Evolutionary conservation across 495 filamentous ascomycete genomes (phyloP), one percentile per base, ranked within the genome.

Genomic region (Lophium mytilinum): DNA sequence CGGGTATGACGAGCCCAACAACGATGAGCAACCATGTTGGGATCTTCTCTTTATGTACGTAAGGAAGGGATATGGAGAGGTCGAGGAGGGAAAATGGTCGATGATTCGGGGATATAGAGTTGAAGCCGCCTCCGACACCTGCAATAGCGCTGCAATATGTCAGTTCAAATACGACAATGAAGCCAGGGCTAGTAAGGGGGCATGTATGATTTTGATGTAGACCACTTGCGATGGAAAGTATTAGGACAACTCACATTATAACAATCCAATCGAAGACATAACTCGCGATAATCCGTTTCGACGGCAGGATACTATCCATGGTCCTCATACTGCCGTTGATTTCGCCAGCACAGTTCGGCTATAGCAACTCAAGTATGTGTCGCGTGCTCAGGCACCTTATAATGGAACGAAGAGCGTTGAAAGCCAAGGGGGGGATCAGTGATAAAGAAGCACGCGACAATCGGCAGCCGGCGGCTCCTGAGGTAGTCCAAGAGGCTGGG

Each of bases 31-130:
- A 69, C 21, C 53, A 58, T 9, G 70, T 77, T 4, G 78, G 71
- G 12, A 88, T 76, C n/a, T 77, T 85, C 40, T 85, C 78, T 9
- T 78, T 56, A 2, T 69, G 60, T 18, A 67, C 70, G 59, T 75
- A 75, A 0, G 84, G 85, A 59, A 73, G 84, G 39, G 81, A 78
- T 58, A 87, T 84, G 30, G 58, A 68, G 0, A 76, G 69, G 64
- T 87, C 79, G 37, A 73, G 66, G 3, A 84, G 71, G 33, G 76
- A 75, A 56, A 75, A 75, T 0, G 70, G 71, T 24, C 69, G 55
- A 43, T 69, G 56, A 60, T 66, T 67, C 5, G 71, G 71, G 19
- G 43, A 58, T 9, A 70, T 57, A 41, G 17, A 66, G 56, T 71
- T 67, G 42, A 68, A 60, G 4, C 63, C 69, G 11, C 49, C 65